phyloP scores from a whole-genome alignment of 2,329 filamentous ascomycete species.

The Colletotrichum somersetense region DNA sequence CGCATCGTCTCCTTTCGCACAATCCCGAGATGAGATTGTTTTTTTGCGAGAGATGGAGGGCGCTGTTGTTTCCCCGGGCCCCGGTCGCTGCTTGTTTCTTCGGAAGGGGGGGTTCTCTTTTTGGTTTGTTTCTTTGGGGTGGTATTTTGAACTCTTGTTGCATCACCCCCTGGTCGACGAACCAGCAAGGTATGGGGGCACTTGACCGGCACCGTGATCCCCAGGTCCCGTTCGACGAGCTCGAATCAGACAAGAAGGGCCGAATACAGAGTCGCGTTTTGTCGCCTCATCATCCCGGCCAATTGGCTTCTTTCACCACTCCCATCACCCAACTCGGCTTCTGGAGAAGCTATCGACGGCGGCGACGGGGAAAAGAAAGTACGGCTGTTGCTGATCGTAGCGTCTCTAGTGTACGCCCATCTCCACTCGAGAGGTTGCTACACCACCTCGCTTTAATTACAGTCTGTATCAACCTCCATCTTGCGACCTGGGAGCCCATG shows the following conservation, averaged over 20 bases:
- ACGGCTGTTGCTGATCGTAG: slow-evolving; percentile 46
- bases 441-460: slow-evolving; percentile 15
- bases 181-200: slow-evolving; percentile 31
- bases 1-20: slow-evolving; percentile 25
- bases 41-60: slow-evolving; percentile 12
- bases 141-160: neutral
- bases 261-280: slow-evolving; percentile 53
- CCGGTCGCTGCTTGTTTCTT: slow-evolving; percentile 27
- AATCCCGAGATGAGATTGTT: slow-evolving; percentile 33
- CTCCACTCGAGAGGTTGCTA: slow-evolving; percentile 32
- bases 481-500: slow-evolving; percentile 4
- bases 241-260: slow-evolving; percentile 60
- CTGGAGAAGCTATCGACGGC: slow-evolving; percentile 39
- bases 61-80: slow-evolving; percentile 17
- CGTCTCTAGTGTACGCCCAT: slow-evolving; percentile 29
- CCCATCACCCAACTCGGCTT: slow-evolving; percentile 8
- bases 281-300: slow-evolving; percentile 51
- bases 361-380: slow-evolving; percentile 49
- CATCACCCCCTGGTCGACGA: slow-evolving; percentile 15
- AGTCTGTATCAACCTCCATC: slow-evolving; percentile 15
- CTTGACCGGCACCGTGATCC: slow-evolving; percentile 33
- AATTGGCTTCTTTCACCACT: slow-evolving; percentile 41
- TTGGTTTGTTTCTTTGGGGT: slow-evolving; percentile 14
- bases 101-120: no score
- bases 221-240: slow-evolving; percentile 45